Base-by-base conservation (phyloP, 2,329 filamentous ascomycete species). In the Fusarium sp. region DNA sequence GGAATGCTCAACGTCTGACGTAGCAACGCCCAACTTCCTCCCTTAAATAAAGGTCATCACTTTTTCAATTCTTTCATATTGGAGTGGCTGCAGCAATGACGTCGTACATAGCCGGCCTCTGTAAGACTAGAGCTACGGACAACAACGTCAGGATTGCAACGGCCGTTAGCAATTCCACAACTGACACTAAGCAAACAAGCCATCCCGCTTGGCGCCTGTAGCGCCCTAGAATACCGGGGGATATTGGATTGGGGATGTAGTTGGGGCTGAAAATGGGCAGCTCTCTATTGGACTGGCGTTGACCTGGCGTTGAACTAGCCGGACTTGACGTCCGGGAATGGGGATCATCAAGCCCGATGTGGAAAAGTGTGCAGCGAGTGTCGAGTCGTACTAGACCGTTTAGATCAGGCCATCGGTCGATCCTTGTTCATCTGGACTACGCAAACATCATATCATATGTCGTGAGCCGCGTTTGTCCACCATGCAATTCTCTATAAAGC, bases 31-130 rank as follows among this genome's bases (percentile, higher is more conserved):
- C 6, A 37, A 18, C 5, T 13, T 6, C 4, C 25, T 45, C 59
- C 53, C 36, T 48, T 52, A 10, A 20, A n/a, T n/a, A 17, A 27
- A 36, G 11, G 5, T 2, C 2, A 15, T 43, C 14, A 27, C 11
- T 21, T 25, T 11, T 11, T 35, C 7, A 29, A n/a, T 29, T 31
- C 17, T 14, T n/a, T 33, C 14, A 50, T 33, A 43, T 59, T 27
- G 23, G 11, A 42, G 33, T 65, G 60, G 60, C 46, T 64, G 41
- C 35, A 42, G 33, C 21, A 59, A 64, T 64, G 61, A 64, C 61
- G 61, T 31, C 46, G 60, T 53, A 48, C 53, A 40, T 18, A 18
- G 29, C 33, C 20, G 46, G 37, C 36, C 46, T 43, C 33, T 48
- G 46, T 59, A 53, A 48, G 42, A 64, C 46, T 20, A 33, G 13